A percentile compares a stretch with the other conserved stretches of the same genome.
These are phyloP conservation scores for Ambrosia artemisiifolia DNA, from an alignment of 129 eudicot genomes.

Conservation along the genomic window DNA sequence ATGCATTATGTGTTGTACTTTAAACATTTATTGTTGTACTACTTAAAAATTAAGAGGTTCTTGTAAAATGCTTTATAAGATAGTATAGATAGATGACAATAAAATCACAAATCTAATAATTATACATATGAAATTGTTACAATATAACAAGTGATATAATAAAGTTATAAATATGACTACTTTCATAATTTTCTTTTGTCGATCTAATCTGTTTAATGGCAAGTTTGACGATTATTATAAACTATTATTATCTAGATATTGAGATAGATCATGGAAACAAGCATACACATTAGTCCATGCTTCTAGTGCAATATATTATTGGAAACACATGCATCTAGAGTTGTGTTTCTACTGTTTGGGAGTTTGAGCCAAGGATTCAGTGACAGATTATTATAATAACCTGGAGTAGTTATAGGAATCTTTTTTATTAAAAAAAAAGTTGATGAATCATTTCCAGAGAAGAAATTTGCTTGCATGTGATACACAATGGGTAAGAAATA, in stretches of 20 bases:
- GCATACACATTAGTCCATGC: constrained; percentile 17
- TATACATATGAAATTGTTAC: too few species aligned
- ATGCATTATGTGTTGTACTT: too few species aligned
- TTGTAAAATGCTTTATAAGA: too few species aligned
- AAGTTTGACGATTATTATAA: neutral
- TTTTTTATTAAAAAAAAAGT: neutral
- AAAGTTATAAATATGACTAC: too few species aligned
- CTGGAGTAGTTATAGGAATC: constrained; percentile 19
- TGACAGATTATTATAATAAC: constrained; percentile 22
- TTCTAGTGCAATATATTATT: constrained; percentile 7
- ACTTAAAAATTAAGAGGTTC: too few species aligned
- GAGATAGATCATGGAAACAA: constrained; percentile 16
- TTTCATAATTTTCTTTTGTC: too few species aligned
- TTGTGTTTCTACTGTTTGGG: constrained; percentile 25
- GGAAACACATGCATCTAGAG: constrained; percentile 28
- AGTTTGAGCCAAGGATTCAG: constrained; percentile 21
- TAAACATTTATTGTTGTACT: too few species aligned
- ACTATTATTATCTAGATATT: neutral
- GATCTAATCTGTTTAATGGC: neutral
- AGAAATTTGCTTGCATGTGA: neutral
- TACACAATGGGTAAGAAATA: too few species aligned
- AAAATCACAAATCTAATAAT: too few species aligned
- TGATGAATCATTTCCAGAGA: neutral
- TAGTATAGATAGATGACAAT: too few species aligned
- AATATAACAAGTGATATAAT: too few species aligned